Conservation (phyloP, 2,329 filamentous ascomycete species). For the Trichoderma breve region DNA sequence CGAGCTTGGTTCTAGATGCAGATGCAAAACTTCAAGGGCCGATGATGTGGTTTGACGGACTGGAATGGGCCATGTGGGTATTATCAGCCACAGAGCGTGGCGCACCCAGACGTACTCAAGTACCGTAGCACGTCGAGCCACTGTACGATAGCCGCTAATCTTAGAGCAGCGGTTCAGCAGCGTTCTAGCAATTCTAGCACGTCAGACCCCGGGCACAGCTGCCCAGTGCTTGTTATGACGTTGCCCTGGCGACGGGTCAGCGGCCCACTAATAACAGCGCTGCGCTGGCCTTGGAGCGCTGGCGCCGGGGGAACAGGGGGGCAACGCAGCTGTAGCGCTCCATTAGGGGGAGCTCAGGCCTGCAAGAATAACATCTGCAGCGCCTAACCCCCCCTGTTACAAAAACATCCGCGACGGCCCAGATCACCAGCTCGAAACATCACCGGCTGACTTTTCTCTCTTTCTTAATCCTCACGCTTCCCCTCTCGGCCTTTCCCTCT, state of each 20-base stretch:
- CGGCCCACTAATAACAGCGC: conserved; percentile 24
- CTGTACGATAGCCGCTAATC: neutral
- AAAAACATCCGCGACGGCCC: conserved; percentile 35
- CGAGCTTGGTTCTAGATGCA: neutral
- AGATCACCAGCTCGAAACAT: conserved; percentile 2
- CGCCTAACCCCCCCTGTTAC: conserved; percentile 24
- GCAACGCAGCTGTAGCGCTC: neutral
- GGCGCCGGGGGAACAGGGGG: conserved; percentile 19
- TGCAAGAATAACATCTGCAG: conserved; percentile 28
- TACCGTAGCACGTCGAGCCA: conserved; percentile 12
- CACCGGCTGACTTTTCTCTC: conserved; percentile 7
- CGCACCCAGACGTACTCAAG: neutral
- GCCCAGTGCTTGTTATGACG: conserved; percentile 19
- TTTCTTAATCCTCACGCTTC: neutral
- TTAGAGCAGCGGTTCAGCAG: neutral
- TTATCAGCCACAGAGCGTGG: conserved; percentile 15
- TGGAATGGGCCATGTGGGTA: neutral
- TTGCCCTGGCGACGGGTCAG: conserved; percentile 26
- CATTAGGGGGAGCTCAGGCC: conserved; percentile 2
- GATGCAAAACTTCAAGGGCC: neutral
- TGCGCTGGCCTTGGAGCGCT: conserved; percentile 15
- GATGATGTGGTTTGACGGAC: neutral
- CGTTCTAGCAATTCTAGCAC: neutral
- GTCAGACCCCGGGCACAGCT: conserved; percentile 1
- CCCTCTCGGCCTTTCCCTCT: neutral